Evolutionary conservation across 257 asterid genomes (phyloP).

Genomic region (Solanum gandarillasii): DNA sequence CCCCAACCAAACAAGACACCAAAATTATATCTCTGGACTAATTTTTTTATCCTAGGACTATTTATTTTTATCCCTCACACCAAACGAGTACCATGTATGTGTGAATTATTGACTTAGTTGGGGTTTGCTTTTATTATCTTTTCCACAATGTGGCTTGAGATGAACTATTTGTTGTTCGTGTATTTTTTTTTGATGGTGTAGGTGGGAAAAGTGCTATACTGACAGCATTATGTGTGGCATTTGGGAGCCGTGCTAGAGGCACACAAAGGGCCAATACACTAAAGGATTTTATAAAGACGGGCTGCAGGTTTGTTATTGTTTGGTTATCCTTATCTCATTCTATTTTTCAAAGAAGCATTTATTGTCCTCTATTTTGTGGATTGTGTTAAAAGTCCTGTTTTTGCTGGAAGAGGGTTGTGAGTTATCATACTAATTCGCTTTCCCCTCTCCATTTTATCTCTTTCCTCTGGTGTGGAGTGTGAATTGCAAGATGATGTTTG

Average conservation of each 20-base stretch:
- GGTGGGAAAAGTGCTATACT: slow-evolving; percentile 97
- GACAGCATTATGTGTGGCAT: slow-evolving; percentile 85
- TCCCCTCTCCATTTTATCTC: background rate
- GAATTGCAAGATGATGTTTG: background rate
- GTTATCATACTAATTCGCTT: background rate
- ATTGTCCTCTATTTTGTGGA: background rate
- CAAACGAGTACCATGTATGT: background rate
- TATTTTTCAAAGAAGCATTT: background rate
- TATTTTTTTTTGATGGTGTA: slow-evolving; percentile 4
- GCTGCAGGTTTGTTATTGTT: slow-evolving; percentile 56
- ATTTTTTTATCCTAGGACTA: background rate
- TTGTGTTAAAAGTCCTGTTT: background rate
- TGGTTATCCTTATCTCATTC: background rate
- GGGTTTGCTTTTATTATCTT: background rate
- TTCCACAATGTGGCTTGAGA: background rate
- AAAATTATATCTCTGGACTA: background rate
- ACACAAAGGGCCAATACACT: slow-evolving; percentile 77
- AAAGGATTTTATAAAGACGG: slow-evolving; percentile 83
- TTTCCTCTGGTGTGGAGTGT: background rate
- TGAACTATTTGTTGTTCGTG: background rate
- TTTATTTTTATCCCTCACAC: background rate
- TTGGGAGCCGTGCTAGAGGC: slow-evolving; percentile 90
- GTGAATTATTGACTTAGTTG: background rate
- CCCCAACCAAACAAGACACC: background rate
- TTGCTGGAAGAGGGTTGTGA: background rate